Percentiles rank a stretch among this genome's conserved stretches.
phyloP scores from a whole-genome alignment of 805 yeast species.

The Pichia gijzeniarum region DNA sequence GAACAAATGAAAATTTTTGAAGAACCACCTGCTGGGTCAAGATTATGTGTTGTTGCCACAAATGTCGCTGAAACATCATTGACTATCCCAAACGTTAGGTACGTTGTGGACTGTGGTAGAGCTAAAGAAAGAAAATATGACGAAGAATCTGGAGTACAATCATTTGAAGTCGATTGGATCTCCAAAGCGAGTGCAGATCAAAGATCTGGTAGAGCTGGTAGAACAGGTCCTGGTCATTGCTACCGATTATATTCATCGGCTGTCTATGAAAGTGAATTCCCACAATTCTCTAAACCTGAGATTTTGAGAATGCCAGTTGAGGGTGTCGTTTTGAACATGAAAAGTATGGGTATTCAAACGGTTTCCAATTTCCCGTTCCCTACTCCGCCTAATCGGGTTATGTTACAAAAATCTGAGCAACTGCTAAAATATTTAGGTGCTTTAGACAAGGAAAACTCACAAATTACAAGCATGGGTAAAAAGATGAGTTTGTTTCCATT shows the following conservation, averaged over 20 bases:
- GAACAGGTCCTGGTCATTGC: constrained; percentile 98
- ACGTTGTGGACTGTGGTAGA: constrained; percentile 94
- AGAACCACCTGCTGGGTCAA: constrained; percentile 74
- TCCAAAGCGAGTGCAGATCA: constrained; percentile 95
- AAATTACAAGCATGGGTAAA: constrained; percentile 71
- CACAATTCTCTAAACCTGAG: constrained; percentile 81
- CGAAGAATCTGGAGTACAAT: constrained; percentile 83
- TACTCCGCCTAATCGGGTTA: constrained; percentile 70
- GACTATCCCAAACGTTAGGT: constrained; percentile 91
- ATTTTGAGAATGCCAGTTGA: constrained; percentile 94
- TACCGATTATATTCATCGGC: constrained; percentile 92
- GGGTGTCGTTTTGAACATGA: constrained; percentile 92
- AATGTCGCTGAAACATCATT: constrained; percentile 97
- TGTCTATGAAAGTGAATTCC: constrained; percentile 79
- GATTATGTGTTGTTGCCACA: constrained; percentile 91
- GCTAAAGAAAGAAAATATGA: constrained; percentile 82
- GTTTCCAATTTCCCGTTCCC: constrained; percentile 90
- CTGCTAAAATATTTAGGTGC: constrained; percentile 76
- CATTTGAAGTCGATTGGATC: constrained; percentile 86
- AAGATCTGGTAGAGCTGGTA: constrained; percentile 76
- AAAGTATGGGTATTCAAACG: constrained; percentile 92
- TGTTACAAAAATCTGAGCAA: constrained; percentile 60
- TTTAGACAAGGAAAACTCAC: constrained; percentile 40
- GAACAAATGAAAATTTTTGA: constrained; percentile 93
- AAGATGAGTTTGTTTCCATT: constrained; percentile 89